Conservation (phyloP, 257 asterid genomes). For the Salvia splendens region DNA sequence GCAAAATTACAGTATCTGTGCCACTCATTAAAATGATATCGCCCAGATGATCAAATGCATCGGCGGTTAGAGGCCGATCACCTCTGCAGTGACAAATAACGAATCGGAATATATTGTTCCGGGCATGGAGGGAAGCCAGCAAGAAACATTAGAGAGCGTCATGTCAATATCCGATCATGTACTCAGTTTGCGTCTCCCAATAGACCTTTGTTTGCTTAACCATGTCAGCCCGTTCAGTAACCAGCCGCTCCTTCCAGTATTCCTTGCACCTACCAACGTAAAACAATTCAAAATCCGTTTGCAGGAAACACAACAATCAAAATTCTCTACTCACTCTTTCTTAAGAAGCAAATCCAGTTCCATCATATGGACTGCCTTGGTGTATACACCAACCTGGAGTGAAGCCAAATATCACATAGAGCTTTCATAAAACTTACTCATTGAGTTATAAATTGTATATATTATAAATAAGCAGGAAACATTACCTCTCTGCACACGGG, state of each 20-base stretch:
- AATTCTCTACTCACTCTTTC: slow-evolving; percentile 53
- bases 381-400: slow-evolving; percentile 63
- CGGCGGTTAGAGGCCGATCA: neutral
- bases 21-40: neutral
- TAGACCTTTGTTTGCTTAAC: slow-evolving; percentile 72
- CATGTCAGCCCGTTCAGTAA: slow-evolving; percentile 56
- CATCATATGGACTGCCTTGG: slow-evolving; percentile 63
- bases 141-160: neutral
- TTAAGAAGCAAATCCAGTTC: slow-evolving; percentile 69
- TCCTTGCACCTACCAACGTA: slow-evolving; percentile 54
- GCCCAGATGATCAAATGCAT: slow-evolving; percentile 5
- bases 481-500: slow-evolving; percentile 82
- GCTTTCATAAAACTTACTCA: neutral
- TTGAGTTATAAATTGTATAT: neutral
- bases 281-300: neutral
- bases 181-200: slow-evolving; percentile 73
- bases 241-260: slow-evolving; percentile 71
- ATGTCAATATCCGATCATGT: slow-evolving; percentile 59
- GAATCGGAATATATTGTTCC: neutral
- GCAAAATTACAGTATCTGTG: neutral
- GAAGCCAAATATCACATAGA: neutral
- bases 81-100: slow-evolving; percentile 1
- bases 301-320: neutral
- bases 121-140: neutral
- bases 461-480: slow-evolving; percentile 14